Evolutionary conservation across 495 filamentous ascomycete species (phyloP), one percentile per base, ranked within the genome.

Genomic region (Aspergillus leporis): DNA sequence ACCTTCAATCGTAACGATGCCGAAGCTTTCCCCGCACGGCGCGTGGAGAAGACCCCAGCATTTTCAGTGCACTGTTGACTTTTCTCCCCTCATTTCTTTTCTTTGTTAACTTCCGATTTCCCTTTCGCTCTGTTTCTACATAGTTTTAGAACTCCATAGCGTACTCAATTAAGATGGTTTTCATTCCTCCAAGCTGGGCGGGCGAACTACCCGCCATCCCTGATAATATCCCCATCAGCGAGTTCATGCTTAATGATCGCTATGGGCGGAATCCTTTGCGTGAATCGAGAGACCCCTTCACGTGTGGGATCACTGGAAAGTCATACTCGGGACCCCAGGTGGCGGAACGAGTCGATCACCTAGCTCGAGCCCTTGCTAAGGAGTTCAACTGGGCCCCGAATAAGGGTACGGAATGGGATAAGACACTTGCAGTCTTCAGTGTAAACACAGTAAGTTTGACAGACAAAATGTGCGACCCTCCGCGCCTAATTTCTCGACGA

Each of bases 321-420:
- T 83, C 84, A 16, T 93, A 87, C 72, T 86, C 88, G 9, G 76
- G 82, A 18, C 63, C 77, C 16, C 85, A 94, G 61, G 80, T 91
- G 21, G 83, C 79, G 30, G 80, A 87, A 46, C 83, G 91, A 2
- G 83, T 89, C 3, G 84, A 92, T 18, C 75, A 80, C 46, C 77
- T 96, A n/a, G 83, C 91, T 14, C 82, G 87, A 53, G 86, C 81
- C 5, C 71, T 97, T 5, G 76, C 85, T 9, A 88, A 91, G 66
- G 85, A 90, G 61, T 74, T 94, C 62, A 86, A 84, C 50, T 96
- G 90, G 88, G 62, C 79, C 28, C 83, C 88, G 8, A 93, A 93
- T 61, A 63, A 82, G 58, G 91, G 90, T 21, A 83, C 83, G 0
- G 89, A 92, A 66, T 96, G 89, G 88, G 92, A 97, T 64, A 97